Percentiles rank a stretch among this genome's conserved stretches.
Evolutionary conservation across 306 rosid genomes (phyloP).

Genomic region (Oemleria cerasiformis): DNA sequence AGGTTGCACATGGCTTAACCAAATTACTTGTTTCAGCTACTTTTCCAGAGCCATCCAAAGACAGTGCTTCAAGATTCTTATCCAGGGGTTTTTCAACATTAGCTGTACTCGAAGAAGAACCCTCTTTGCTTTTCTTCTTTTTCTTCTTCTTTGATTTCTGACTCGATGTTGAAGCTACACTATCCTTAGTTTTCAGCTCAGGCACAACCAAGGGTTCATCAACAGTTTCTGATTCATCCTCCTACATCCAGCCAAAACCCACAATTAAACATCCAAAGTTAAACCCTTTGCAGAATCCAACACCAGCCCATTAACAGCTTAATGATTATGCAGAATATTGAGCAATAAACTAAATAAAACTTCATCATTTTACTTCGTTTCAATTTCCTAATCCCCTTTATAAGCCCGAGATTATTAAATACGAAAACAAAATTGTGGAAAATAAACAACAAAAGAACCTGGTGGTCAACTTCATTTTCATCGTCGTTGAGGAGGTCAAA

Average conservation of each 20-base stretch:
- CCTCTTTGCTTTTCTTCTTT: constrained; percentile 70
- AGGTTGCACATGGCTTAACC: constrained; percentile 37
- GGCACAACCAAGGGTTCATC: constrained; percentile 16
- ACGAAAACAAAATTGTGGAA: background rate
- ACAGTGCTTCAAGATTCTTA: constrained; percentile 50
- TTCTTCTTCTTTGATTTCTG: constrained; percentile 82
- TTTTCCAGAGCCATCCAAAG: constrained; percentile 39
- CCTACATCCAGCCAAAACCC: constrained; percentile 17
- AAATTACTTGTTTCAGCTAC: constrained; percentile 25
- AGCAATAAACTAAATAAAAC: background rate
- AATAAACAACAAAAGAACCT: constrained; percentile 37
- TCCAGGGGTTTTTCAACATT: constrained; percentile 54
- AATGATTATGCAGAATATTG: background rate
- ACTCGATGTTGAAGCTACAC: constrained; percentile 43
- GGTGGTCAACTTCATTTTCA: constrained; percentile 29
- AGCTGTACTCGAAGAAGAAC: constrained; percentile 33
- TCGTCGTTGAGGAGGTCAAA: constrained; percentile 68
- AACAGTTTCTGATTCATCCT: constrained; percentile 10
- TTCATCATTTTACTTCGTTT: background rate
- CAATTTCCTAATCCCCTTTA: background rate
- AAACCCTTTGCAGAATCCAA: constrained; percentile 1
- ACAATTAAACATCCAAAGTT: background rate
- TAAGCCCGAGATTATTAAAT: background rate
- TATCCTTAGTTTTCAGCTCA: constrained; percentile 22
- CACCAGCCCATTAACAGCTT: background rate